A percentile compares a stretch with the other conserved stretches of the same genome.
phyloP scores from a whole-genome alignment of 1,284 basidiomycete species.

The Fomes fomentarius region DNA sequence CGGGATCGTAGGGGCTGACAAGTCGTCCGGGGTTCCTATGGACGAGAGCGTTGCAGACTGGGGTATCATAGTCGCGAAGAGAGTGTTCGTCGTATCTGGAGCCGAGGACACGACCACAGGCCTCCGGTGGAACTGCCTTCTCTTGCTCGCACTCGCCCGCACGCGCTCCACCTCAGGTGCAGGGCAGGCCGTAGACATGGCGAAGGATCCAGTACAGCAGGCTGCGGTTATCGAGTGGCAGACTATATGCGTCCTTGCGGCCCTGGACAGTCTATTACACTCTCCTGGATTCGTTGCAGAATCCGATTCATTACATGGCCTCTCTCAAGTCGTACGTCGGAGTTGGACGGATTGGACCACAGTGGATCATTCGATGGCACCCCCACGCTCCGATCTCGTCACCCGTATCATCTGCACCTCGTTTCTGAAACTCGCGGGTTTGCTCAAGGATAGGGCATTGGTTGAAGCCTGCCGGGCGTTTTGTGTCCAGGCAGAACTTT shows the following conservation, averaged over 20 bases:
- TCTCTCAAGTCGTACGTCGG: slow-evolving; percentile 36
- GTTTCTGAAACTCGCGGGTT: slow-evolving; percentile 50
- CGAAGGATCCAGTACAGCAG: slow-evolving; percentile 7
- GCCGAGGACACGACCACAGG: slow-evolving; percentile 1
- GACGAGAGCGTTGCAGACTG: slow-evolving; percentile 20
- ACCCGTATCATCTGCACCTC: slow-evolving; percentile 43
- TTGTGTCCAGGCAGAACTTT: slow-evolving; percentile 10
- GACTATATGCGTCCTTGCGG: slow-evolving; percentile 28
- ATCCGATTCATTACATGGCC: slow-evolving; percentile 9
- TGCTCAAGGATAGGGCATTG: slow-evolving; percentile 40
- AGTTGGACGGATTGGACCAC: slow-evolving; percentile 47
- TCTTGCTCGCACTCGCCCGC: slow-evolving; percentile 28
- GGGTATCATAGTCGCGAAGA: slow-evolving; percentile 16
- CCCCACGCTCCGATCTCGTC: slow-evolving; percentile 30
- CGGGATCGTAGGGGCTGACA: not conserved
- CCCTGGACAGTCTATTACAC: slow-evolving; percentile 23
- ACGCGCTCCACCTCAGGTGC: slow-evolving; percentile 6
- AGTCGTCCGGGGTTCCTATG: not conserved
- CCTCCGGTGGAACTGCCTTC: slow-evolving; percentile 30
- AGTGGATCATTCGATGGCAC: slow-evolving; percentile 17
- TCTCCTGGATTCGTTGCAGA: slow-evolving; percentile 29
- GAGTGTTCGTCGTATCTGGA: slow-evolving; percentile 24
- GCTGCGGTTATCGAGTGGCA: slow-evolving; percentile 31
- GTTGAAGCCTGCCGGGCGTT: slow-evolving; percentile 33
- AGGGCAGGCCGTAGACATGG: not conserved